phyloP scores from a whole-genome alignment of 2,329 filamentous ascomycete species.

The Aureobasidium sp. region DNA sequence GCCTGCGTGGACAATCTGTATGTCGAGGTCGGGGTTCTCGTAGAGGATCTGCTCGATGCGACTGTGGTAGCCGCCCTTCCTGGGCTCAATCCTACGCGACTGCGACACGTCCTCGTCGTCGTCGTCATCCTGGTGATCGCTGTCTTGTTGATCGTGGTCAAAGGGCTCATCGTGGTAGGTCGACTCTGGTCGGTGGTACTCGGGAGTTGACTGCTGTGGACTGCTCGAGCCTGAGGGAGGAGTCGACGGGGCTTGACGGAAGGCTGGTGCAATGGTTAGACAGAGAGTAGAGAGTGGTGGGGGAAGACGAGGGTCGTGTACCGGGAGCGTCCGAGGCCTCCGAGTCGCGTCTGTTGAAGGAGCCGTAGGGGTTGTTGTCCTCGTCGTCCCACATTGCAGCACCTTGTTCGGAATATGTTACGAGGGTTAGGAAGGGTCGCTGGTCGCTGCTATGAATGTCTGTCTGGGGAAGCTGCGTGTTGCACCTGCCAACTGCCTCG shows the following conservation, averaged over 20 bases:
- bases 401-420: slow-evolving; percentile 4
- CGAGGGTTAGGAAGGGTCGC: neutral
- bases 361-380: slow-evolving; percentile 96
- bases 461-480: slow-evolving; percentile 11
- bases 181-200: slow-evolving; percentile 6
- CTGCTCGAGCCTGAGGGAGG: slow-evolving; percentile 21
- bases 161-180: slow-evolving; percentile 41
- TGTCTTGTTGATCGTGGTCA: slow-evolving; percentile 58
- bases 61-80: slow-evolving; percentile 85
- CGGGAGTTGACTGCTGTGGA: neutral
- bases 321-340: slow-evolving; percentile 58
- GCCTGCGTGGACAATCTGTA: slow-evolving; percentile 87
- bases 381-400: slow-evolving; percentile 94
- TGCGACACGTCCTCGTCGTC: slow-evolving; percentile 38
- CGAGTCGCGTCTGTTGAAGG: slow-evolving; percentile 81
- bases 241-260: slow-evolving; percentile 12
- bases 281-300: neutral
- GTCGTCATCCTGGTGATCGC: slow-evolving; percentile 47
- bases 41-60: slow-evolving; percentile 96
- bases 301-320: slow-evolving; percentile 24
- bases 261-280: slow-evolving; percentile 6
- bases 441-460: neutral
- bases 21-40: slow-evolving; percentile 82
- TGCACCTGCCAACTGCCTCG: neutral
- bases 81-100: slow-evolving; percentile 44